Evolutionary conservation across 2,329 filamentous ascomycete species (phyloP).

Genomic region (Blastomyces silverae): DNA sequence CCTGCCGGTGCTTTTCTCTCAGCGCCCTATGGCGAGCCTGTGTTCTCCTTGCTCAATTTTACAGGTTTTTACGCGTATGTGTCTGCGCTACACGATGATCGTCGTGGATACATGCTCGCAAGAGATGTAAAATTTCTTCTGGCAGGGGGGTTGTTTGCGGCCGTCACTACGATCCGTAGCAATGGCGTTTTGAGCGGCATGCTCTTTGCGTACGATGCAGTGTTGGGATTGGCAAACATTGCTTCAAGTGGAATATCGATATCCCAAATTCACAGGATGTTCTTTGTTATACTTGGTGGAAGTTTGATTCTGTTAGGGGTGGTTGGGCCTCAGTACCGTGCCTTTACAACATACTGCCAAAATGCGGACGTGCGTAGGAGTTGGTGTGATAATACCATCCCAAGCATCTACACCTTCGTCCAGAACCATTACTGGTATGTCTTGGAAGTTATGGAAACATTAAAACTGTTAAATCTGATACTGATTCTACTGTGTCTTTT

Average conservation of each 20-base stretch:
- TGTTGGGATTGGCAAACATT: conserved; percentile 40
- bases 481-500: conserved; percentile 5
- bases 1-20: conserved; percentile 86
- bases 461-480: not conserved
- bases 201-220: conserved; percentile 60
- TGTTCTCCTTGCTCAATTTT: conserved; percentile 73
- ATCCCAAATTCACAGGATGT: conserved; percentile 47
- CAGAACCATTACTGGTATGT: conserved; percentile 83
- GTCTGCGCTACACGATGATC: conserved; percentile 35
- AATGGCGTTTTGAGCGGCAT: conserved; percentile 82
- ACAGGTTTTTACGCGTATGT: conserved; percentile 64
- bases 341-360: conserved; percentile 65
- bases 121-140: conserved; percentile 50
- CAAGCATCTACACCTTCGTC: conserved; percentile 87
- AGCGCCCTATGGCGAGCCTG: conserved; percentile 73
- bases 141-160: conserved; percentile 63
- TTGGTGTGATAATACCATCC: conserved; percentile 69
- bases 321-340: conserved; percentile 63
- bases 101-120: conserved; percentile 24
- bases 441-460: not conserved
- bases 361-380: conserved; percentile 43
- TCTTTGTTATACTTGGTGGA: conserved; percentile 59
- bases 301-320: conserved; percentile 60
- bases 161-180: conserved; percentile 67
- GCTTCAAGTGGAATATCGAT: conserved; percentile 34